Conservation (phyloP, 140 eudicot genomes). For the Oenanthe javanica region DNA sequence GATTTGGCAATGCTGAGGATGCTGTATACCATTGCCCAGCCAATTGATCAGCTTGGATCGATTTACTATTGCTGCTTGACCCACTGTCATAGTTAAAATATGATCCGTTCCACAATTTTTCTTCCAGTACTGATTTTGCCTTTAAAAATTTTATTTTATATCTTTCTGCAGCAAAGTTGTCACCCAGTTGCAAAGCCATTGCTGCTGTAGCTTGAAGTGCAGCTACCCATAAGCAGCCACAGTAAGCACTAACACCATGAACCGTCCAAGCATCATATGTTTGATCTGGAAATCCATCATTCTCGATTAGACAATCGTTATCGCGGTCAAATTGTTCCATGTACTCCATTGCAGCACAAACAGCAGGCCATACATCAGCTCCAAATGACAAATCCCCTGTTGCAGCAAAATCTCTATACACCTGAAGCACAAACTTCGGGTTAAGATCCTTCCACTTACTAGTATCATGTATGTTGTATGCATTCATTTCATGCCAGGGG, state of each 20-base stretch:
- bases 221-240: slow-evolving; percentile 93
- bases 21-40: slow-evolving; percentile 99
- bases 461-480: slow-evolving; percentile 93
- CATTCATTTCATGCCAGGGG: slow-evolving; percentile 99
- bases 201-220: slow-evolving; percentile 98
- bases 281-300: slow-evolving; percentile 96
- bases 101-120: slow-evolving; percentile 84
- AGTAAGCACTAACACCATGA: slow-evolving; percentile 91
- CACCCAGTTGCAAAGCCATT: slow-evolving; percentile 89
- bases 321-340: slow-evolving; percentile 94
- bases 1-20: slow-evolving; percentile 74
- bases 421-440: slow-evolving; percentile 94
- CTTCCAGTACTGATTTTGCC: slow-evolving; percentile 62
- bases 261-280: slow-evolving; percentile 98
- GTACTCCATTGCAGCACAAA: slow-evolving; percentile 91
- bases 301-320: slow-evolving; percentile 69
- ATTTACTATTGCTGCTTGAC: slow-evolving; percentile 81
- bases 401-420: slow-evolving; percentile 80
- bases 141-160: slow-evolving; percentile 57
- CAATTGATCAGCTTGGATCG: slow-evolving; percentile 89
- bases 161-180: slow-evolving; percentile 56
- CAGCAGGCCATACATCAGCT: slow-evolving; percentile 89
- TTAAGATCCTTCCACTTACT: slow-evolving; percentile 94
- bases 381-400: slow-evolving; percentile 76
- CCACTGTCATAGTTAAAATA: slow-evolving; percentile 95